Conservation (phyloP, 345 rosid species). For the Noccaea bulbosa region DNA sequence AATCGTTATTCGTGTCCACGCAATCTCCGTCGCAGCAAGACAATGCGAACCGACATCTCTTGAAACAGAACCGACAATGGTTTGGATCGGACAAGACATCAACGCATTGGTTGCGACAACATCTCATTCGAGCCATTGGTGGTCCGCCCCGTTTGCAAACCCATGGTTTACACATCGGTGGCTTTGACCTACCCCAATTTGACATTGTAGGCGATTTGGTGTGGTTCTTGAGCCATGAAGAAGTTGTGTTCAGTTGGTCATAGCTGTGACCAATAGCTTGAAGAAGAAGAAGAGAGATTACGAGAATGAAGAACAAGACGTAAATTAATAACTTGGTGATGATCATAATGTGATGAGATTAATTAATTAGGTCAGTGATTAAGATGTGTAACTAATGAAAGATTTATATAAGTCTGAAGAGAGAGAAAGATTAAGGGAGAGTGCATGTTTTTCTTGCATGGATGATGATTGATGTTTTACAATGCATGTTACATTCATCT, state of each 20-base stretch:
- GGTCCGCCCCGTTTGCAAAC: constrained; percentile 33
- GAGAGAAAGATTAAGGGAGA: constrained; percentile 17
- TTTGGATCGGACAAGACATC: constrained; percentile 43
- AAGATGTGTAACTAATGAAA: constrained; percentile 1
- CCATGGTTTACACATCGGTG: constrained; percentile 36
- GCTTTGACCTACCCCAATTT: constrained; percentile 22
- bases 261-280: constrained; percentile 22
- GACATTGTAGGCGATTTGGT: constrained; percentile 13
- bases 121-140: constrained; percentile 40
- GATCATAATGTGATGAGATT: constrained; percentile 27
- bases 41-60: constrained; percentile 28
- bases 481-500: constrained; percentile 42
- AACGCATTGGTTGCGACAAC: constrained; percentile 43
- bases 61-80: constrained; percentile 41
- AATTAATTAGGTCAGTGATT: constrained; percentile 1
- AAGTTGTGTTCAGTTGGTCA: constrained; percentile 32
- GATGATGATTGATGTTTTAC: constrained; percentile 19
- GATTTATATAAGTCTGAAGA: constrained; percentile 21
- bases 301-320: constrained; percentile 23
- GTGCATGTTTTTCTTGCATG: constrained; percentile 46
- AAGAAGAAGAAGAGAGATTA: constrained; percentile 16
- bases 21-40: constrained; percentile 40
- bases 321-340: constrained; percentile 15
- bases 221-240: constrained; percentile 37
- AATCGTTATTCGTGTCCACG: constrained; percentile 34